These are phyloP conservation scores for Nyssa sinensis DNA, from an alignment of 148 eudicot genomes.

Conservation along the genomic window DNA sequence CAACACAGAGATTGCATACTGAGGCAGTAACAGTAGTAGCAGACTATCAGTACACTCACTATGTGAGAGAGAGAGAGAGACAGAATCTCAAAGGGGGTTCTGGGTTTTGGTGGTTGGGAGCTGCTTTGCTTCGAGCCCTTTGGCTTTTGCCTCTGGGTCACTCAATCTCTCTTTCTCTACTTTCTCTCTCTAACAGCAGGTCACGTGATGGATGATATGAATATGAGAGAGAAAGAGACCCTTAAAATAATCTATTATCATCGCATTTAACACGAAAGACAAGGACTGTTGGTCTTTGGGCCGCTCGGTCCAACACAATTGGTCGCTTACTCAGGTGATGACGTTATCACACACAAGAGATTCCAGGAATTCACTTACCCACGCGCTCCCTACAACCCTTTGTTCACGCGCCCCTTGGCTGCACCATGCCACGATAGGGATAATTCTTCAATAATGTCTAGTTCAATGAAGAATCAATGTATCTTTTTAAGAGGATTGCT, in stretches of 20 bases:
- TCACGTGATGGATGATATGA: constrained; percentile 18
- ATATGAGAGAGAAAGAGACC: not conserved
- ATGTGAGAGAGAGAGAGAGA: not conserved
- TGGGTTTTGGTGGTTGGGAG: constrained; percentile 7
- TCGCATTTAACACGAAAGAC: constrained; percentile 15
- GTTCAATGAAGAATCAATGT: no score
- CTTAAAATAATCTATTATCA: no score
- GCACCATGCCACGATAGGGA: no score
- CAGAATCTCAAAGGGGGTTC: constrained; percentile 11
- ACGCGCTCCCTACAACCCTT: not conserved
- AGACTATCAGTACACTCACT: constrained; percentile 7
- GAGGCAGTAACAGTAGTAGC: constrained; percentile 3
- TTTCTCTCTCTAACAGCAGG: constrained; percentile 10
- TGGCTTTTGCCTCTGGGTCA: constrained; percentile 1
- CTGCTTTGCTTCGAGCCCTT: no score
- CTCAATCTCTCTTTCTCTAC: not conserved
- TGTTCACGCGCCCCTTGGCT: not conserved
- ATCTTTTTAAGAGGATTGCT: no score
- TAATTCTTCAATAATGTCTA: no score
- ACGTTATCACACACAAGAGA: not conserved
- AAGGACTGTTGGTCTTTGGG: constrained; percentile 15
- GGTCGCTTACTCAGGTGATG: not conserved
- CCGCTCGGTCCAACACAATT: constrained; percentile 9
- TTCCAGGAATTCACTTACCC: not conserved
- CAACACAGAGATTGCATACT: not conserved